Evolutionary conservation across 2,329 filamentous ascomycete species (phyloP).

Genomic region (Aureobasidium lini): DNA sequence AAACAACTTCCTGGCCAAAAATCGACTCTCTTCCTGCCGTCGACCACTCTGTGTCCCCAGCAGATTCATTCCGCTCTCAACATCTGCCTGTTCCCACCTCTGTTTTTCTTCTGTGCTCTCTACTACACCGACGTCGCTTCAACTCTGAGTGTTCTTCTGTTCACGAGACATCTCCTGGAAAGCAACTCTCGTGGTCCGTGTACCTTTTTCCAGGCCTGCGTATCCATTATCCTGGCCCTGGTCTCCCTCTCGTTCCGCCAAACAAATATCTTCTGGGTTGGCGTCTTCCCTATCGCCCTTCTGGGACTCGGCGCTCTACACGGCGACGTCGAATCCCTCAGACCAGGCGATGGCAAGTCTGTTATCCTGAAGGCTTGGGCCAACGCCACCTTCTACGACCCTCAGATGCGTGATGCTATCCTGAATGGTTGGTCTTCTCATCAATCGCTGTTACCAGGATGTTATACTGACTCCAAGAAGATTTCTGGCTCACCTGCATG

Average conservation of each 20-base stretch:
- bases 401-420: constrained; percentile 40
- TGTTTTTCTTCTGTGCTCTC: constrained; percentile 93
- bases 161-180: constrained; percentile 49
- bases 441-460: not conserved
- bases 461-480: constrained; percentile 15
- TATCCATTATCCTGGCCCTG: constrained; percentile 50
- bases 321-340: constrained; percentile 43
- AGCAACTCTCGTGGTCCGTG: not conserved
- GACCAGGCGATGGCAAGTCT: constrained; percentile 5
- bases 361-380: constrained; percentile 30
- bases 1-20: not conserved
- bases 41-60: constrained; percentile 25
- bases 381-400: constrained; percentile 42
- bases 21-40: constrained; percentile 21
- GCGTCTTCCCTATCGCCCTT: constrained; percentile 61
- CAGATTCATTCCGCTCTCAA: constrained; percentile 63
- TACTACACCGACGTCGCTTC: constrained; percentile 94
- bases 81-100: constrained; percentile 72
- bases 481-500: constrained; percentile 19
- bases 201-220: constrained; percentile 13
- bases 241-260: constrained; percentile 71
- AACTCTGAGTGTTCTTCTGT: constrained; percentile 63
- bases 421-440: constrained; percentile 36
- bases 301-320: constrained; percentile 38
- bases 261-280: constrained; percentile 95